A percentile compares a stretch with the other conserved stretches of the same genome.
Evolutionary conservation across 352 stramenopile genomes (phyloP).

Genomic region (Globisporangium megalacanthum): DNA sequence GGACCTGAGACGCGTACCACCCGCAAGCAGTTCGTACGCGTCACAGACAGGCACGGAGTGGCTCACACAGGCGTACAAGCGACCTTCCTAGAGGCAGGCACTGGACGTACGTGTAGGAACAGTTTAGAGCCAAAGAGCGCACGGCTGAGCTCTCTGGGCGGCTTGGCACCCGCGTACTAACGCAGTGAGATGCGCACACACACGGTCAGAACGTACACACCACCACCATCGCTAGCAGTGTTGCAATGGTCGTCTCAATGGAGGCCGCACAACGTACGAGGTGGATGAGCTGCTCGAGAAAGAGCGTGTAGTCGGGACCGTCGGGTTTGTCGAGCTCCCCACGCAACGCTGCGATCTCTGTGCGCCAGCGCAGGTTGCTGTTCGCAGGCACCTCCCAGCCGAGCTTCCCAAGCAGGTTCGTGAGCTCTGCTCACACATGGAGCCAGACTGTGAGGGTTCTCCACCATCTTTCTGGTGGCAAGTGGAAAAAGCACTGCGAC

Average conservation of each 20-base stretch:
- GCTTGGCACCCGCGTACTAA: slow-evolving; percentile 21
- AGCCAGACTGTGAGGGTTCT: neutral
- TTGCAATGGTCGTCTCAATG: too few species aligned
- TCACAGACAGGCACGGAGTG: neutral
- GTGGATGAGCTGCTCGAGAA: slow-evolving; percentile 65
- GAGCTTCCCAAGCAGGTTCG: slow-evolving; percentile 34
- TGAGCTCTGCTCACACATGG: slow-evolving; percentile 20
- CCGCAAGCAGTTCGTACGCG: neutral
- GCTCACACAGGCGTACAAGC: neutral
- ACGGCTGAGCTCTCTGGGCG: slow-evolving; percentile 23
- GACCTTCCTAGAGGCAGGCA: neutral
- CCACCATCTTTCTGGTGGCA: neutral
- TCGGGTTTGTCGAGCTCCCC: slow-evolving; percentile 30
- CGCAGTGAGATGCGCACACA: neutral
- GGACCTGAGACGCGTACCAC: slow-evolving; percentile 23
- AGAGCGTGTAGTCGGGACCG: slow-evolving; percentile 41
- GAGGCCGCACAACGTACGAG: slow-evolving; percentile 19
- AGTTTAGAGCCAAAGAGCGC: slow-evolving; percentile 55
- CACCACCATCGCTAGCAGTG: too few species aligned
- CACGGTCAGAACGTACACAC: neutral
- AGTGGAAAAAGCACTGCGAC: neutral
- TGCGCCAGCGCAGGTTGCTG: slow-evolving; percentile 43
- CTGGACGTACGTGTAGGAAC: slow-evolving; percentile 47
- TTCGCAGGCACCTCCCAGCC: slow-evolving; percentile 37
- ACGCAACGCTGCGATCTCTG: slow-evolving; percentile 41